phyloP scores from a whole-genome alignment of 176 grass and related monocot genomes.

The bread wheat (Triticum aestivum) region IWGSC_CS_RefSeq_v2.1 NC_057797.1:77896302-77896801 shows the following conservation, averaged over 20 bases:
- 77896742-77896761: not conserved
- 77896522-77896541: not conserved
- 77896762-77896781: slow-evolving; percentile 24
- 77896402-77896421: too few relatives aligned
- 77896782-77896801: too few relatives aligned
- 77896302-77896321: too few relatives aligned
- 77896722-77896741: slow-evolving; percentile 11
- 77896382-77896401: too few relatives aligned
- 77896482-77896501: not conserved
- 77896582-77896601: not conserved
- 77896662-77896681: slow-evolving; percentile 51
- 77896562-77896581: not conserved
- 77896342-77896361: too few relatives aligned
- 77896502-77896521: not conserved
- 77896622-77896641: not conserved
- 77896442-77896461: too few relatives aligned
- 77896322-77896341: too few relatives aligned
- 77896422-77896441: too few relatives aligned
- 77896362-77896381: too few relatives aligned
- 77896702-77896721: slow-evolving; percentile 21
- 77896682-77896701: slow-evolving; percentile 20
- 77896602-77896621: not conserved
- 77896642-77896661: slow-evolving; percentile 17
- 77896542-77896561: slow-evolving; percentile 27
- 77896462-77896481: too few relatives aligned